phyloP scores from a whole-genome alignment of 202 grass and related monocot genomes.

The Schoenoplectus tabernaemontani region DNA sequence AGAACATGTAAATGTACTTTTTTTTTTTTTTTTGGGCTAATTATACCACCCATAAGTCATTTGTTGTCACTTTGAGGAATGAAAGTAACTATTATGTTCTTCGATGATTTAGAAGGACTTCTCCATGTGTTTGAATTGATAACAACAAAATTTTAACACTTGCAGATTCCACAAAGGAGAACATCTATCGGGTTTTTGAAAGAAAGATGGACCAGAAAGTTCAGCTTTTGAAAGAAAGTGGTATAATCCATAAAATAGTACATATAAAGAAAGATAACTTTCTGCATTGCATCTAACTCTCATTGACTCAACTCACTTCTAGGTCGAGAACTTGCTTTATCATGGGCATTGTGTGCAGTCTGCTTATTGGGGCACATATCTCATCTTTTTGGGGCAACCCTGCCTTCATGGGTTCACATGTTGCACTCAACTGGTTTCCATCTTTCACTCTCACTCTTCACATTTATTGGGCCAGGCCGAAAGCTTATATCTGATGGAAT shows the following conservation, averaged over 20 bases:
- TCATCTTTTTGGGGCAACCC: constrained; percentile 59
- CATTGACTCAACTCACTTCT: constrained; percentile 25
- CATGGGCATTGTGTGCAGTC: constrained; percentile 88
- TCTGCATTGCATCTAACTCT: neutral
- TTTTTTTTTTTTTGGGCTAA: neutral
- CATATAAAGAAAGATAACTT: neutral
- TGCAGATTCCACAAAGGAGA: constrained; percentile 67
- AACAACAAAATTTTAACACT: neutral
- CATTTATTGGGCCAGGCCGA: constrained; percentile 74
- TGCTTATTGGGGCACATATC: constrained; percentile 81
- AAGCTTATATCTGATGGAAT: constrained; percentile 79
- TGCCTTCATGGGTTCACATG: constrained; percentile 48
- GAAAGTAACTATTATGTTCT: neutral
- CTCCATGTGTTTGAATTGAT: neutral
- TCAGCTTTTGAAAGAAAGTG: constrained; percentile 72
- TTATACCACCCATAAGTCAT: neutral
- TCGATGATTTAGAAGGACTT: neutral
- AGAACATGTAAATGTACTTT: neutral
- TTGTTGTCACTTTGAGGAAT: neutral
- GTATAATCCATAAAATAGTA: constrained; percentile 34
- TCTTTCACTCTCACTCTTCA: constrained; percentile 85
- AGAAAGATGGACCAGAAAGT: constrained; percentile 89
- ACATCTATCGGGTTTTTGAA: constrained; percentile 51
- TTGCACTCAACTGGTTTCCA: constrained; percentile 90
- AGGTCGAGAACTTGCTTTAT: constrained; percentile 92